Evolutionary conservation across 2,329 filamentous ascomycete genomes (phyloP), one percentile per base, ranked within the genome.

Genomic region (Phoma sp.): DNA sequence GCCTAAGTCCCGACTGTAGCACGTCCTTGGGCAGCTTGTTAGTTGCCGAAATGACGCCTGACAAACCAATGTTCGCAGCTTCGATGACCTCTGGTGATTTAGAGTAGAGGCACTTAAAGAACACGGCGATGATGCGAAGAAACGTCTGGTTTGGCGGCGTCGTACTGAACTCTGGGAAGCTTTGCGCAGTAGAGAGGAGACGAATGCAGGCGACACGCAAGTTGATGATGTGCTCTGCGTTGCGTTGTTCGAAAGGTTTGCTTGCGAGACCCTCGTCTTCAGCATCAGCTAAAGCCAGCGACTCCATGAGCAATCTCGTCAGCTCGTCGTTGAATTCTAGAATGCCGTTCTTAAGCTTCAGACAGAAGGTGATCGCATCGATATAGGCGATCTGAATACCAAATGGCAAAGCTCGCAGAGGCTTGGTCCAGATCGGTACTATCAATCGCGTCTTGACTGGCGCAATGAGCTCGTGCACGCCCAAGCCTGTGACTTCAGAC

Each of bases 381-480:
- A 99, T 97, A 71, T 96, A 98, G 4, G 95, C 96, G 64, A 99
- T 99, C 77, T 99, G 96, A 2, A 92, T 94, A 5, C 91, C 84
- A 71, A 99, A 99, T 0, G 95, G 95, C 58, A 99, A 80, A 0
- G 95, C 96, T 58, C 95, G 86, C 19, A 99, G 78, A 13, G 95
- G 95, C 74, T 99, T 99, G 63, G 91, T 91, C 79, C 95, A 99
- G 43, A 99, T 97, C 0, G 93, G 92, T 56, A 88, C 84, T n/a
- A 98, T 81, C 32, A 98, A 84, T 29, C 92, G 85, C 55, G 98
- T 93, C 75, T 95, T 96, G 67, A 96, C 91, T 0, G 93, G 93
- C 61, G 90, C 87, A 35, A 99, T 85, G 35, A 99, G 81, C 75
- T 98, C 93, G 80, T 92, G 91, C 3, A 97, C 87, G 65, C 95